phyloP scores from a whole-genome alignment of 371 early-diverging fungal genomes.

The Circinella minor region DNA sequence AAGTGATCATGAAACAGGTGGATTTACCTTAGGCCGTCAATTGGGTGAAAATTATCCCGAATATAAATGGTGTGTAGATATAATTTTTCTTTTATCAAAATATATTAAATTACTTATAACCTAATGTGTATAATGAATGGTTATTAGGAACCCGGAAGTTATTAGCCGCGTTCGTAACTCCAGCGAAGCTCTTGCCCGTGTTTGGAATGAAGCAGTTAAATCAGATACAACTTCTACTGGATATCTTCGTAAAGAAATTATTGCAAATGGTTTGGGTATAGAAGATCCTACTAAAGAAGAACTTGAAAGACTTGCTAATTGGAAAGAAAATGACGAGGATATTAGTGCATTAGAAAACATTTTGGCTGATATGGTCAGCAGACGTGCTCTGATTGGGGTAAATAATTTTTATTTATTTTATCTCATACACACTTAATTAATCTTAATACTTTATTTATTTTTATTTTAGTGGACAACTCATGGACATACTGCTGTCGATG shows the following conservation, averaged over 20 bases:
- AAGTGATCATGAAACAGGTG: conserved; percentile 66
- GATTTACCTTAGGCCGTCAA: conserved; percentile 59
- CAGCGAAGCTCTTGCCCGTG: conserved; percentile 42
- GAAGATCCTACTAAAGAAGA: conserved; percentile 61
- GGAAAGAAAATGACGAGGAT: conserved; percentile 31
- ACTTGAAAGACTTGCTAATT: conserved; percentile 40
- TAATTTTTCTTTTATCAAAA: background rate
- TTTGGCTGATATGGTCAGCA: conserved; percentile 57
- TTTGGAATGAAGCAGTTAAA: conserved; percentile 17
- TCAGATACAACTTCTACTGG: conserved; percentile 11
- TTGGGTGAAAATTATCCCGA: conserved; percentile 62
- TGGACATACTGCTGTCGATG: conserved; percentile 65
- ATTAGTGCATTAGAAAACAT: conserved; percentile 33
- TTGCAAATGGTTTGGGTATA: conserved; percentile 61
- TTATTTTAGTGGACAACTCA: conserved; percentile 54
- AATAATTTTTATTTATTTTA: background rate
- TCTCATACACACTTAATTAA: background rate
- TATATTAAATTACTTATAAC: background rate
- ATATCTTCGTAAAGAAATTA: conserved; percentile 41
- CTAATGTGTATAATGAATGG: conserved; percentile 21
- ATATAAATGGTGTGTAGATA: conserved; percentile 61
- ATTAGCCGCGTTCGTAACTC: conserved; percentile 62
- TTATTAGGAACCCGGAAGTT: conserved; percentile 46
- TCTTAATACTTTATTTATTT: background rate
- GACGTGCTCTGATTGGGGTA: conserved; percentile 65